Percentiles rank a stretch among this genome's conserved stretches.
phyloP scores from a whole-genome alignment of 306 rosid genomes.

The Pueraria montana region DNA sequence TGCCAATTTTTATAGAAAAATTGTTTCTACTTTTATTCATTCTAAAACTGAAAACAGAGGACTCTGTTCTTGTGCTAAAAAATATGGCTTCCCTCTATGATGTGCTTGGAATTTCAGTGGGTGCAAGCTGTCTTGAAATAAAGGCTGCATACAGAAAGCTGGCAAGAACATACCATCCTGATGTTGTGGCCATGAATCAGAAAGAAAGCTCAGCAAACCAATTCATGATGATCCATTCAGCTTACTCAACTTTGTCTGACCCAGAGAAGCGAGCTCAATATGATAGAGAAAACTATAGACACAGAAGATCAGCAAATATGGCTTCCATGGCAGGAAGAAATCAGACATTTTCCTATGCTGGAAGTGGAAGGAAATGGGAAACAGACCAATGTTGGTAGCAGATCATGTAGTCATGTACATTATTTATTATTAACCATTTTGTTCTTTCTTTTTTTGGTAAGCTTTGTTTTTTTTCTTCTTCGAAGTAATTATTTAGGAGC shows the following conservation, averaged over 20 bases:
- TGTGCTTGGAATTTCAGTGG: conserved; percentile 73
- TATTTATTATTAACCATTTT: background rate
- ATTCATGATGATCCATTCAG: conserved; percentile 69
- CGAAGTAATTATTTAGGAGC: background rate
- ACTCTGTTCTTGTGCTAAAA: background rate
- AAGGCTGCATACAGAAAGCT: conserved; percentile 74
- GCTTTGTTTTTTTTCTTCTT: too few relatives aligned
- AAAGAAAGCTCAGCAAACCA: conserved; percentile 68
- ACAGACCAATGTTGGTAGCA: conserved; percentile 86
- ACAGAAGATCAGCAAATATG: conserved; percentile 12
- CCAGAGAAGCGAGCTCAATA: conserved; percentile 75
- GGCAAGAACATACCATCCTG: conserved; percentile 80
- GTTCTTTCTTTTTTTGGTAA: background rate
- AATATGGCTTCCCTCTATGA: conserved; percentile 71
- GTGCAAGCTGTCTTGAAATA: conserved; percentile 64
- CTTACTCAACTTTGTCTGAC: conserved; percentile 75
- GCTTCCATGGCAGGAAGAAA: conserved; percentile 50
- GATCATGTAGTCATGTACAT: conserved; percentile 31
- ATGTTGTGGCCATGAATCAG: conserved; percentile 66
- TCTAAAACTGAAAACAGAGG: conserved; percentile 39
- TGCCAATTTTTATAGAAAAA: background rate
- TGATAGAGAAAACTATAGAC: conserved; percentile 53
- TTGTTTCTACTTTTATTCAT: background rate
- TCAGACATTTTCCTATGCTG: conserved; percentile 37
- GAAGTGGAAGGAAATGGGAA: conserved; percentile 72